phyloP scores from a whole-genome alignment of 495 filamentous ascomycete genomes.

The Hypoxylon subgilvum region DNA sequence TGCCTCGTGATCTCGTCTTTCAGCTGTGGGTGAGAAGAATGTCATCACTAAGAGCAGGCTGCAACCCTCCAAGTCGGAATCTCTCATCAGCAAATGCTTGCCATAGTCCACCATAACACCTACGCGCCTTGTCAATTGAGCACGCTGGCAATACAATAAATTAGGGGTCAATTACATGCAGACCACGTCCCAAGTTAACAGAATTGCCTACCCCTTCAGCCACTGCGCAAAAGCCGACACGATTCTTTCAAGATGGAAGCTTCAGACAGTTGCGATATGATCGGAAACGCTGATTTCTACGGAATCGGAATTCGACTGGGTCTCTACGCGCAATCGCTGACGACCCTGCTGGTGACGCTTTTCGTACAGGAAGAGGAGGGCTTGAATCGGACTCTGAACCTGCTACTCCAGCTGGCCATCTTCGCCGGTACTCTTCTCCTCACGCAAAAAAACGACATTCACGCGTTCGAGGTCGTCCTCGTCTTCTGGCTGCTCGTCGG shows the following conservation, averaged over 20 bases:
- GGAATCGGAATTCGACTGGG: slow-evolving; percentile 31
- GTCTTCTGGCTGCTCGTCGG: slow-evolving; percentile 28
- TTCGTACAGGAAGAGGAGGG: slow-evolving; percentile 28
- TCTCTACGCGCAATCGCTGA: slow-evolving; percentile 28
- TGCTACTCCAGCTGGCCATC: slow-evolving; percentile 29
- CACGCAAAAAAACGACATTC: slow-evolving; percentile 5
- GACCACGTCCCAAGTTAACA: too few relatives aligned
- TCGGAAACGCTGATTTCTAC: slow-evolving; percentile 25
- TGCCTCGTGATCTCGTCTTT: neutral
- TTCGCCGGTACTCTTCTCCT: slow-evolving; percentile 21
- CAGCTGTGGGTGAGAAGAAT: neutral
- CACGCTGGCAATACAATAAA: too few relatives aligned
- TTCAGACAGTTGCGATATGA: slow-evolving; percentile 3
- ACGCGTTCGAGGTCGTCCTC: slow-evolving; percentile 21
- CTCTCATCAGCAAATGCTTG: too few relatives aligned
- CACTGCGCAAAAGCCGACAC: neutral
- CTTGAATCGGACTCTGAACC: slow-evolving; percentile 20
- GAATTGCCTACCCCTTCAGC: neutral
- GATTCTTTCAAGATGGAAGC: neutral
- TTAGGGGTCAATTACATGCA: too few relatives aligned
- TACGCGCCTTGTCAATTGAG: too few relatives aligned
- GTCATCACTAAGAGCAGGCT: neutral
- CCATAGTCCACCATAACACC: too few relatives aligned
- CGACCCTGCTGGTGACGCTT: slow-evolving; percentile 25
- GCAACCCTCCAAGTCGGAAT: neutral